Evolutionary conservation across 1,284 basidiomycete species (phyloP), one percentile per base, ranked within the genome.

Genomic region (Austropuccinia psidii): DNA sequence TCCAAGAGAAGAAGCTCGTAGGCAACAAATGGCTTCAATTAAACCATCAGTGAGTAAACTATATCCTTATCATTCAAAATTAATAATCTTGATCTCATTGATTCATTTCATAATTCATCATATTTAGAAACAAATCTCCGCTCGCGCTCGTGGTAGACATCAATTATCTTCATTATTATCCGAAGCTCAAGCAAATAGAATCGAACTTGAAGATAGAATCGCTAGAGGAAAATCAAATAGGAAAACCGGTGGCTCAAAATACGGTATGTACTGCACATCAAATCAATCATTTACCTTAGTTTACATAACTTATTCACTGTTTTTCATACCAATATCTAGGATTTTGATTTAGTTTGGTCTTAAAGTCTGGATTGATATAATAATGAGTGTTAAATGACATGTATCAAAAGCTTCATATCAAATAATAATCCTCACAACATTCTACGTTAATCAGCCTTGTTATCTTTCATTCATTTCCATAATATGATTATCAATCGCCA

Each of bases 131-230:
- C 60, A 75, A 13, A 52, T 73, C 5, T 50, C 60, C 19, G 65
- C 74, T 19, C 49, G 52, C 27, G 77, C 78, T 11, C 61, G 72
- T n/a, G 50, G 73, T 4, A 75, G 76, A 19, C 70, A 74, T 37
- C 79, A 80, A 72, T 75, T 80, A 13, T 76, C 77, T 6, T 76
- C 76, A 2, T 72, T 80, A 19, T 72, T 80, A 29, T 75, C 76
- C 6, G 77, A 79, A 31, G 79, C 79, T 27, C 74, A 77, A 73
- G 75, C 75, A 37, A 79, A 79, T 57, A 68, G 79, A 39, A 77
- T 73, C 8, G 78, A 79, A 66, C 41, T 80, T 31, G 79, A 80
- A 67, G 78, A 79, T 39, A 64, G 77, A 45, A 78, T 79, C 49
- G 76, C 79, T 5, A 75, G 77, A 57, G 78, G 76, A 11, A 76